phyloP scores from a whole-genome alignment of 805 yeast genomes.

The Grigorovia yakushimaensis region DNA sequence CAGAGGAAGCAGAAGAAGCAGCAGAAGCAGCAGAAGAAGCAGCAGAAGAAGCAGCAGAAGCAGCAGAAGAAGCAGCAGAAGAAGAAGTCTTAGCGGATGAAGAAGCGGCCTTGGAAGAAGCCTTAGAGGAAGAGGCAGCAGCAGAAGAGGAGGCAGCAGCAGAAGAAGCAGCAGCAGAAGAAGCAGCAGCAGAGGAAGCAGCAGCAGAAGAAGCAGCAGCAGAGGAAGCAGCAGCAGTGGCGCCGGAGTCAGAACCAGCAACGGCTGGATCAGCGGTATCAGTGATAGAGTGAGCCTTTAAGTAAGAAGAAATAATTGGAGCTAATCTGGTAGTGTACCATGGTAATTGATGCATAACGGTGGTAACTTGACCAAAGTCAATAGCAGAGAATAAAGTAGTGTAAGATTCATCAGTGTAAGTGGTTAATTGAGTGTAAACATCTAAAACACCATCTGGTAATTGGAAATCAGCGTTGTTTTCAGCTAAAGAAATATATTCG shows the following conservation, averaged over 20 bases:
- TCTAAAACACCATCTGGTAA: slow-evolving; percentile 19
- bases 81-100: slow-evolving; percentile 6
- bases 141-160: slow-evolving; percentile 7
- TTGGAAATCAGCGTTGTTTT: slow-evolving; percentile 10
- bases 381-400: slow-evolving; percentile 26
- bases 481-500: slow-evolving; percentile 16
- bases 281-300: slow-evolving; percentile 10
- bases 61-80: slow-evolving; percentile 6
- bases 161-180: slow-evolving; percentile 7
- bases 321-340: slow-evolving; percentile 28
- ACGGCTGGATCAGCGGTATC: slow-evolving; percentile 7
- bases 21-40: slow-evolving; percentile 4
- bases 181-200: slow-evolving; percentile 5
- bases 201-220: slow-evolving; percentile 6
- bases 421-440: slow-evolving; percentile 20
- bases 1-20: slow-evolving; percentile 6
- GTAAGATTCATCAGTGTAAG: slow-evolving; percentile 29
- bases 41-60: slow-evolving; percentile 5
- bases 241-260: slow-evolving; percentile 6
- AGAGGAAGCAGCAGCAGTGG: slow-evolving; percentile 5
- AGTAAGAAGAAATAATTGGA: slow-evolving; percentile 13
- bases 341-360: slow-evolving; percentile 28
- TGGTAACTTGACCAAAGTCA: slow-evolving; percentile 23
- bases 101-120: slow-evolving; percentile 5
- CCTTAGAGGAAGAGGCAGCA: slow-evolving; percentile 4